Base-by-base conservation (phyloP, 164 flowering plant species). In the Annona squamosa region DNA sequence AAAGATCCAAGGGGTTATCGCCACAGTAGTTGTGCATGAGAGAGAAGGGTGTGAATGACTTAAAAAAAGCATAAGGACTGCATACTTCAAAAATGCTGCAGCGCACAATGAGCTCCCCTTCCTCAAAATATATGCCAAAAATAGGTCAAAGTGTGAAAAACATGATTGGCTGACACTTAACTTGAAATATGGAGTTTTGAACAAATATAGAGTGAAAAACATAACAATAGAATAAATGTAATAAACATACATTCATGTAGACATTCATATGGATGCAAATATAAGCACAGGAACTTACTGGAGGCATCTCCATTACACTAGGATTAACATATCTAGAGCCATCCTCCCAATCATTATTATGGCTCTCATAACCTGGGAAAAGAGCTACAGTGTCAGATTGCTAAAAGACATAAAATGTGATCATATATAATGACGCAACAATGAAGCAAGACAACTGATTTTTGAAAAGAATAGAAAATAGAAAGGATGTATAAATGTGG, bases 271-370 rank as follows among this genome's bases (percentile, higher is more conserved):
- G 67, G 43, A 64, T 41, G 42, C 26, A 64, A 10, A 43, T 76
- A 46, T 69, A 46, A 65, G 19, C 16, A 67, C 59, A 67, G 48
- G 19, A 48, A 83, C 89, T 83, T 75, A 90, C 95, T 56, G 85
- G 71, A 43, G 71, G 70, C 86, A 87, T 79, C 45, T 93, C 96
- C 65, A 88, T 85, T 73, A 87, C 93, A 59, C 91, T 90, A 13
- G 84, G 78, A 79, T 77, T 83, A 41, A 78, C 42, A 68, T 79
- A 89, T 84, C 89, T 86, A 12, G 85, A 57, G 64, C 81, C 84
- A 1, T 87, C 91, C 12, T 84, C 88, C 91, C 93, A 91, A n/a
- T 85, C 91, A 73, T 72, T 83, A 5, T 74, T 78, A 41, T 86
- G 46, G 48, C 85, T 90, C 71, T 89, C 90, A 79, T 86, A 91